Conservation (phyloP, 805 yeast species). For the Cyberlindnera nakhonratchasimensis region DNA sequence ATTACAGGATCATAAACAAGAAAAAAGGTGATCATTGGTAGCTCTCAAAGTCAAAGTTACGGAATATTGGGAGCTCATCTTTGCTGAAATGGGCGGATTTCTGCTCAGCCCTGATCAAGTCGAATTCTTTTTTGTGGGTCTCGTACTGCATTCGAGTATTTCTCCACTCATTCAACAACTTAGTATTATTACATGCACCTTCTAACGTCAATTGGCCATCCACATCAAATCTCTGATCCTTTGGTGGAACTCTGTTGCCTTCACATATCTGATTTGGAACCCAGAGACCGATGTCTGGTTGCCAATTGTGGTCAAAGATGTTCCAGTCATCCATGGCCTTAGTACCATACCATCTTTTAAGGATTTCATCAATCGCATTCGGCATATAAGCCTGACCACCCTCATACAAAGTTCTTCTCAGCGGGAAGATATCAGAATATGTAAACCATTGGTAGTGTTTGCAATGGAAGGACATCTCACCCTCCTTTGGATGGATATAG, state of each 20-base stretch:
- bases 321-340: constrained; percentile 25
- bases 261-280: constrained; percentile 42
- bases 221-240: constrained; percentile 26
- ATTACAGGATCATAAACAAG: neutral
- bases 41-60: constrained; percentile 25
- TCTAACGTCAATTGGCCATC: constrained; percentile 29
- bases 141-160: constrained; percentile 29
- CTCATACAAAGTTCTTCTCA: constrained; percentile 41
- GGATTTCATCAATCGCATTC: constrained; percentile 33
- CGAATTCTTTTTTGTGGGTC: constrained; percentile 30
- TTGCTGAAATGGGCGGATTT: constrained; percentile 19
- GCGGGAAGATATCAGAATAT: constrained; percentile 38
- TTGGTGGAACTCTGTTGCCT: constrained; percentile 26
- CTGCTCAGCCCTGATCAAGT: constrained; percentile 22
- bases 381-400: constrained; percentile 47
- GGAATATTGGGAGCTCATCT: constrained; percentile 36
- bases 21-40: constrained; percentile 8
- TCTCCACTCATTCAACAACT: constrained; percentile 38
- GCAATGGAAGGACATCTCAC: constrained; percentile 25
- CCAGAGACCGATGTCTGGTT: constrained; percentile 43
- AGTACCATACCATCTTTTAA: constrained; percentile 36
- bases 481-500: constrained; percentile 10
- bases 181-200: constrained; percentile 39
- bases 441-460: constrained; percentile 30
- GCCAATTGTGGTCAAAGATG: constrained; percentile 32